phyloP scores from a whole-genome alignment of 345 rosid species.

The Hibiscus trionum region DNA sequence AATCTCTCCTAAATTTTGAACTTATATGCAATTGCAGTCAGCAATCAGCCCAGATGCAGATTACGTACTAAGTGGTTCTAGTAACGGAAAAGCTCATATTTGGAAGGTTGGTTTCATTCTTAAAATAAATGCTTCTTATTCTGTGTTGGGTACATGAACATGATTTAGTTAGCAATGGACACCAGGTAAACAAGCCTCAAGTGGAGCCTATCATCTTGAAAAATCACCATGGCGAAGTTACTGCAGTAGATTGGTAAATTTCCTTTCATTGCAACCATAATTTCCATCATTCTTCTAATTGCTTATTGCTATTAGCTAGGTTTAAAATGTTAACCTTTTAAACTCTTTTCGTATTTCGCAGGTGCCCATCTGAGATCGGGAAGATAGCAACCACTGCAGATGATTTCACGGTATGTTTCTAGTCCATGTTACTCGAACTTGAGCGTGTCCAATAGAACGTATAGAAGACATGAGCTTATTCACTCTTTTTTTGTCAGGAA shows the following conservation, averaged over 20 bases:
- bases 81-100: constrained; percentile 72
- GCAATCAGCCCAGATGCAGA: constrained; percentile 84
- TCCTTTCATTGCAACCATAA: constrained; percentile 1
- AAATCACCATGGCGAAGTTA: constrained; percentile 76
- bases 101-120: constrained; percentile 64
- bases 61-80: constrained; percentile 77
- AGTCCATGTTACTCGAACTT: background rate
- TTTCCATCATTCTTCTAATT: background rate
- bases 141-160: constrained; percentile 5
- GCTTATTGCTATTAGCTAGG: background rate
- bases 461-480: background rate
- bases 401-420: constrained; percentile 57
- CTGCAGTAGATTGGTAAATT: constrained; percentile 82
- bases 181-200: constrained; percentile 67
- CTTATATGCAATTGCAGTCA: constrained; percentile 41
- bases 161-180: constrained; percentile 9
- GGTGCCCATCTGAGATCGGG: constrained; percentile 60
- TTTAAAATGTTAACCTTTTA: background rate
- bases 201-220: constrained; percentile 50
- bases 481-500: no score
- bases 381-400: constrained; percentile 77
- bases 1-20: background rate
- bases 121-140: background rate
- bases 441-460: background rate
- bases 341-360: constrained; percentile 15